A percentile compares a stretch with the other conserved stretches of the same genome.
phyloP scores from a whole-genome alignment of 495 filamentous ascomycete genomes.

The Aspergillus ostianus region DNA sequence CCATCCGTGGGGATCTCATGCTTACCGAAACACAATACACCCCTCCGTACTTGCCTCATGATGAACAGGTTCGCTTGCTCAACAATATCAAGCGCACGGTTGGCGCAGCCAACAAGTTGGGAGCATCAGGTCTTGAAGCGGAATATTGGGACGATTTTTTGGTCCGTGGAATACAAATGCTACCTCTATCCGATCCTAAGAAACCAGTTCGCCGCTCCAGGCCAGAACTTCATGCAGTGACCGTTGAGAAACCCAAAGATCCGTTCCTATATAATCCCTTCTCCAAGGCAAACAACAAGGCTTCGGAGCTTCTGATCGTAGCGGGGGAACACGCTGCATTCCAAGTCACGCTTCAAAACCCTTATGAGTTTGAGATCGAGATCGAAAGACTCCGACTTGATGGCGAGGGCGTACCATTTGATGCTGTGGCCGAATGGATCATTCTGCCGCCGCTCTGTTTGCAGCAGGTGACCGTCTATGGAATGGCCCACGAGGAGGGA shows the following conservation, averaged over 20 bases:
- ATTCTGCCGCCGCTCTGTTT: conserved; percentile 75
- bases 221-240: conserved; percentile 64
- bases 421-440: conserved; percentile 61
- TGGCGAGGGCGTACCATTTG: conserved; percentile 66
- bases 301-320: conserved; percentile 66
- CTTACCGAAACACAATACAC: conserved; percentile 47
- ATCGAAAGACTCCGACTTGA: conserved; percentile 79
- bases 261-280: conserved; percentile 96
- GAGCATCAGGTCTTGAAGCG: conserved; percentile 64
- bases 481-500: conserved; percentile 64
- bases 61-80: conserved; percentile 79
- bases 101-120: conserved; percentile 68
- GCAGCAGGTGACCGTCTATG: conserved; percentile 71
- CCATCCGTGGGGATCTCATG: conserved; percentile 71
- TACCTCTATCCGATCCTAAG: conserved; percentile 48
- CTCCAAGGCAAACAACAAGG: conserved; percentile 60
- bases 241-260: conserved; percentile 56
- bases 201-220: conserved; percentile 71
- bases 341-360: conserved; percentile 83
- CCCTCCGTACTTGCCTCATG: conserved; percentile 66
- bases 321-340: conserved; percentile 75
- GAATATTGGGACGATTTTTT: conserved; percentile 98
- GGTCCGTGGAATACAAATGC: conserved; percentile 73
- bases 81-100: conserved; percentile 84
- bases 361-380: conserved; percentile 87